Percentiles rank a stretch among this genome's conserved stretches.
Evolutionary conservation across 148 eudicot genomes (phyloP).

Genomic region (Spergularia marina): DNA sequence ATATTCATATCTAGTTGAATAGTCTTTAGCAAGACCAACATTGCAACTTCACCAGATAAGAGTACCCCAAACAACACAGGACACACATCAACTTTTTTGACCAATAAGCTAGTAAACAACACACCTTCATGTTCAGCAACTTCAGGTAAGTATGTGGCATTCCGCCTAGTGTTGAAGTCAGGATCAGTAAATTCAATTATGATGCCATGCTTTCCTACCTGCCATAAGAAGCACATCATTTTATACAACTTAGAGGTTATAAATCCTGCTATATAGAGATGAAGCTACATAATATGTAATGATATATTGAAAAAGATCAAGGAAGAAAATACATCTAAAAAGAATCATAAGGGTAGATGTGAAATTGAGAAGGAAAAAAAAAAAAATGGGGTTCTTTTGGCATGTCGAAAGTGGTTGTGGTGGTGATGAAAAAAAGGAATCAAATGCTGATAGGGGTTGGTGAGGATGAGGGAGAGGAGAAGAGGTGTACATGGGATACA

Average conservation of each 20-base stretch:
- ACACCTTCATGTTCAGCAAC: constrained; percentile 91
- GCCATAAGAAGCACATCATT: constrained; percentile 22
- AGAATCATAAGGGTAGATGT: not conserved
- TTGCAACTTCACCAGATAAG: not conserved
- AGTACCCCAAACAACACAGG: not conserved
- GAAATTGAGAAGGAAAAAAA: too few relatives aligned
- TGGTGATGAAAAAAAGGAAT: too few relatives aligned
- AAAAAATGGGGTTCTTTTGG: too few relatives aligned
- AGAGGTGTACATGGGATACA: too few relatives aligned
- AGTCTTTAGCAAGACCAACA: not conserved
- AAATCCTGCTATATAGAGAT: not conserved
- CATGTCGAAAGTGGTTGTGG: too few relatives aligned
- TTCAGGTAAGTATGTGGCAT: constrained; percentile 95
- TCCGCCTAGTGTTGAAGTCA: constrained; percentile 62
- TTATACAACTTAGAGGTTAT: not conserved
- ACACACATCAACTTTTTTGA: not conserved
- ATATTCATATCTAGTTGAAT: not conserved
- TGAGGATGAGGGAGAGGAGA: too few relatives aligned
- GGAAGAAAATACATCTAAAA: not conserved
- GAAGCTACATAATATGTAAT: not conserved
- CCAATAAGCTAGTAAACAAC: constrained; percentile 10
- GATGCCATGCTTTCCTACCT: constrained; percentile 93
- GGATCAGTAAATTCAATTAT: constrained; percentile 95
- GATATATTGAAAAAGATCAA: not conserved
- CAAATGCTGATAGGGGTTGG: too few relatives aligned